Evolutionary conservation across 345 rosid genomes (phyloP).

Genomic region (Hibiscus tridactylites): DNA sequence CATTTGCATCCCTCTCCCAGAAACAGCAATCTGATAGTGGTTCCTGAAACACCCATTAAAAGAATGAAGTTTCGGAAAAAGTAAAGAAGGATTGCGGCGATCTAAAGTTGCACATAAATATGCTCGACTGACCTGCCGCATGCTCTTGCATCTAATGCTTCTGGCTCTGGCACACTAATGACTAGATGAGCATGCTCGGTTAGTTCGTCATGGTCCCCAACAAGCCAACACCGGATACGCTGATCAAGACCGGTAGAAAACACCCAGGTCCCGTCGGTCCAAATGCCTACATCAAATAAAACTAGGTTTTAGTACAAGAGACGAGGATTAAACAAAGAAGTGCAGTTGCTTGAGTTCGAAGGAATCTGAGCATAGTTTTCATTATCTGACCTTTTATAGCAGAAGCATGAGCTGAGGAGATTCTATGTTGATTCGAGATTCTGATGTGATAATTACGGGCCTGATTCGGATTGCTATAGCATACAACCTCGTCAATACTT

Average conservation of each 20-base stretch:
- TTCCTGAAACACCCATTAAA: constrained; percentile 30
- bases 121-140: constrained; percentile 44
- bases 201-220: constrained; percentile 22
- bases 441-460: constrained; percentile 30
- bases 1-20: constrained; percentile 94
- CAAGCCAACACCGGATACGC: constrained; percentile 76
- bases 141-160: constrained; percentile 70
- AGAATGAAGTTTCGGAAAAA: neutral
- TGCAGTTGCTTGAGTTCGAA: neutral
- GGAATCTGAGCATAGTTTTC: neutral
- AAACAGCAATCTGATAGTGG: constrained; percentile 66
- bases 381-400: constrained; percentile 72
- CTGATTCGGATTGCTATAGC: constrained; percentile 19
- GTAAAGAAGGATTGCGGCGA: neutral
- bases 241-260: constrained; percentile 98
- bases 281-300: constrained; percentile 47
- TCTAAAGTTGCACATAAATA: neutral
- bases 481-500: constrained; percentile 8
- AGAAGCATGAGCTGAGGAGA: constrained; percentile 72
- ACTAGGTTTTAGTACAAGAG: constrained; percentile 9
- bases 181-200: constrained; percentile 33
- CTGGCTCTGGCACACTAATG: constrained; percentile 86
- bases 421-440: constrained; percentile 32
- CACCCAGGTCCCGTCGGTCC: constrained; percentile 86
- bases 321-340: too few species aligned